phyloP scores from a whole-genome alignment of 495 filamentous ascomycete species.

The Staphylotrichum longicolle region DNA sequence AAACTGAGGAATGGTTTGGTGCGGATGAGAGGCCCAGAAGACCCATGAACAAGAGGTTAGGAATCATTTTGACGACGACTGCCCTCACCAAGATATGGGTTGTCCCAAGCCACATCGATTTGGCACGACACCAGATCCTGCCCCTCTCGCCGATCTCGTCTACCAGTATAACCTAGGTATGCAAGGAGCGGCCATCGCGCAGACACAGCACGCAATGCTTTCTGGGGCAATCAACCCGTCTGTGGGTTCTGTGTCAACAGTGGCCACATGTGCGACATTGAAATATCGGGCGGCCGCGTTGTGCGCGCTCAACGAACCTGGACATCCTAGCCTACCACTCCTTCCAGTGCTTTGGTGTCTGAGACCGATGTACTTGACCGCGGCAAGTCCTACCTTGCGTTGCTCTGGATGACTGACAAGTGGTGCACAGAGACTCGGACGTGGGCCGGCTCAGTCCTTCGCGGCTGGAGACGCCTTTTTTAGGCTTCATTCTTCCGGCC shows the following conservation, averaged over 20 bases:
- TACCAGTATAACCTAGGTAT: background rate
- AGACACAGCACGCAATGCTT: background rate
- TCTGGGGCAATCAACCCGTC: background rate
- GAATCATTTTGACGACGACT: no score
- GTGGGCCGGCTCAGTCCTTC: background rate
- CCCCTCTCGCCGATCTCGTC: slow-evolving; percentile 5
- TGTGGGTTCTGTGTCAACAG: background rate
- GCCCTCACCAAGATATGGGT: background rate
- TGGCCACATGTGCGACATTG: slow-evolving; percentile 2
- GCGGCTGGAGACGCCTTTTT: no score
- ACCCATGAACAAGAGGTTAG: no score
- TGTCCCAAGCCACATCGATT: background rate
- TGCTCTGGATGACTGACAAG: no score
- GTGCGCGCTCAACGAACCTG: background rate
- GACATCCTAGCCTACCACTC: background rate
- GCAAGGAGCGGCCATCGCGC: background rate
- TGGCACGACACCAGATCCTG: slow-evolving; percentile 22
- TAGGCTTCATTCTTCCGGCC: no score
- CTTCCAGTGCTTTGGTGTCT: background rate
- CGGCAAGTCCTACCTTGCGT: background rate
- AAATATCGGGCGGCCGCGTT: slow-evolving; percentile 6
- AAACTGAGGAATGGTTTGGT: no score
- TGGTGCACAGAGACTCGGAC: no score
- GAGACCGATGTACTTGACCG: slow-evolving; percentile 8
- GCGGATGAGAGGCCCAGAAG: no score